Evolutionary conservation across 495 filamentous ascomycete species (phyloP), one percentile per base, ranked within the genome.

Genomic region (Achaetomiella virescens): DNA sequence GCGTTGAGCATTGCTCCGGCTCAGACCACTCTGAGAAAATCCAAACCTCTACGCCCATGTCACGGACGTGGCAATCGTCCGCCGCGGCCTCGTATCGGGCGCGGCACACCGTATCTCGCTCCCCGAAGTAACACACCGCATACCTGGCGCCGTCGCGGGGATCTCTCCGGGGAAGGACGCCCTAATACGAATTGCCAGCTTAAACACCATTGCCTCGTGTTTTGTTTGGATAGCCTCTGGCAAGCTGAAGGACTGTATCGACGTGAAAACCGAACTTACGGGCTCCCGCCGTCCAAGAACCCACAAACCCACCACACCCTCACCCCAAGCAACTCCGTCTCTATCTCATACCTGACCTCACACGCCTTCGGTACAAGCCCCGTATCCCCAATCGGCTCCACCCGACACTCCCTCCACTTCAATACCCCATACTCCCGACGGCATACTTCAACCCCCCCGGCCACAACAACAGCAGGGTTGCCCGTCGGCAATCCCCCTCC

Each of bases 301-400:
- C n/a, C 54, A 55, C 67, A 69, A 27, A 40, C 27, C 67, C 67
- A 69, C 17, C 66, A 54, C 12, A 60, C 59, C 49, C 55, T 59
- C 11, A 67, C 4, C 2, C 22, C 51, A 5, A 66, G 42, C 25
- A 48, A 36, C 45, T 50, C 49, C 0, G 49, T 61, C 2, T 27
- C 41, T 2, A 41, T 20, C 3, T 52, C 31, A 46, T 64, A 67
- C 29, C 48, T 42, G 18, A 67, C 58, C 18, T 52, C 41, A 22
- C 64, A 67, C 11, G 31, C 37, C 46, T 46, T 59, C 0, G 64
- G 66, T 48, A 53, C 60, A 4, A 61, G 48, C 46, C 35, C 53
- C n/a, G 25, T 22, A 29, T 58, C 61, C 6, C 57, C 57, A 24
- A 55, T 27, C 6, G 47, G 37, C 31, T 61, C 59, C 24, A 69